Percentiles rank a stretch among this genome's conserved stretches.
phyloP scores from a whole-genome alignment of 805 yeast species.

The Starmerella potacharoeniae region DNA sequence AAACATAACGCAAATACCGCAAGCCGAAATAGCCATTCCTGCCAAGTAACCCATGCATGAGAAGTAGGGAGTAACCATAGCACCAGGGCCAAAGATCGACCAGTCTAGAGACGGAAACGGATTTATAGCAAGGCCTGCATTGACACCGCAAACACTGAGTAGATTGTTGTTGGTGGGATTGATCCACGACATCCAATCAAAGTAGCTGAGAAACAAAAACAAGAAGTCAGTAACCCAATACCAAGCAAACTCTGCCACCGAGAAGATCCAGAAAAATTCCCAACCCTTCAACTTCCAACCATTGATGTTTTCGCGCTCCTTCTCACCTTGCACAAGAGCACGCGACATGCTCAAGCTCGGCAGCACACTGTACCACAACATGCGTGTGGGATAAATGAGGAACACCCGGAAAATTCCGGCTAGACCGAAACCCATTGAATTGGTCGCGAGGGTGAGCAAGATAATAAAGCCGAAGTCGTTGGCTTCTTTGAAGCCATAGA shows the following conservation, averaged over 20 bases:
- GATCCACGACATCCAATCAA: conserved; percentile 55
- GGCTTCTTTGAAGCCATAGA: conserved; percentile 19
- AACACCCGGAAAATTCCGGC: conserved; percentile 54
- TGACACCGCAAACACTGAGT: conserved; percentile 41
- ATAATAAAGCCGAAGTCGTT: conserved; percentile 40
- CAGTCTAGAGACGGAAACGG: conserved; percentile 43
- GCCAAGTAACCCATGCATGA: conserved; percentile 25
- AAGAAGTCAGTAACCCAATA: conserved; percentile 38
- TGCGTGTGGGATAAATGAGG: conserved; percentile 39
- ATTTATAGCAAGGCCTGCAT: conserved; percentile 38
- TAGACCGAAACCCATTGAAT: conserved; percentile 53
- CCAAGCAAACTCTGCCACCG: conserved; percentile 34
- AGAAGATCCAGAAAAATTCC: conserved; percentile 37
- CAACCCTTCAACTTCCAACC: conserved; percentile 51
- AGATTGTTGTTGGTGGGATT: conserved; percentile 39
- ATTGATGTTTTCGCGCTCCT: conserved; percentile 34
- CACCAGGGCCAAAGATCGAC: conserved; percentile 32
- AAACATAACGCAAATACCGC: conserved; percentile 27
- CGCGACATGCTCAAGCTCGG: conserved; percentile 41
- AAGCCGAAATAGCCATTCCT: conserved; percentile 31
- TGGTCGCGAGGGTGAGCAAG: conserved; percentile 43
- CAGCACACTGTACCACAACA: conserved; percentile 43
- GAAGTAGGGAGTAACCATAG: conserved; percentile 37
- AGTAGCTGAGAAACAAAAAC: conserved; percentile 48
- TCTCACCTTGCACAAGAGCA: conserved; percentile 35